Evolutionary conservation across 2,329 filamentous ascomycete species (phyloP), one percentile per base, ranked within the genome.

Genomic region (Colletotrichum karsti): DNA sequence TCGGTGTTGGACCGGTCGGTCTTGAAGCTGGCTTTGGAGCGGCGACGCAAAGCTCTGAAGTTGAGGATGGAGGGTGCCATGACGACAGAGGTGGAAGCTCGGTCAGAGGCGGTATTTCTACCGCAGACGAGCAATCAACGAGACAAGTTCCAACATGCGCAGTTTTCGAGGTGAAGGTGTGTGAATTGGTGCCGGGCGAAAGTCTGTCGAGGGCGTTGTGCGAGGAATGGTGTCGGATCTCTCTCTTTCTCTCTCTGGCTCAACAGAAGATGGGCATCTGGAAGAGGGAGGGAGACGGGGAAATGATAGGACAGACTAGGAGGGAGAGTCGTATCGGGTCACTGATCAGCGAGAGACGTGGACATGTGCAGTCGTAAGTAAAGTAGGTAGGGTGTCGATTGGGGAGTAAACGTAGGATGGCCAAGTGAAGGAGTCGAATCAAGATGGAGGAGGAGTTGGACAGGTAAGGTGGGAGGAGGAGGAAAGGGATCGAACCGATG

Each of bases 21-120:
- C 67, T 87, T 89, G 80, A 94, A 91, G 83, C 90, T 94, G 69
- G 90, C 88, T 78, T 86, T 91, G 63, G 93, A 96, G 73, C 91
- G 91, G 73, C 93, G 89, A 73, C 93, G 92, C 63, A 97, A 81
- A 76, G 92, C 90, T 79, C 90, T 93, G 74, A 88, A 79, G 72
- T 79, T 87, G 69, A 96, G 85, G 76, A 97, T 93, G 46, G 91
- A 82, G 35, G 88, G 86, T 63, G 87, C 83, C 88, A 90, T 90
- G 71, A 65, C 63, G 53, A 72, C 58, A 15, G 50, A 22, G 28
- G 15, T 13, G n/a, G 56, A 64, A 60, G 39, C 67, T 48, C 55
- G 58, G 68, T 51, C 63, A 59, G 35, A 24, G 41, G 37, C 42
- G 33, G 33, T 18, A 55, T 28, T 15, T 64, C 30, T 42, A 54